Percentiles rank a stretch among this genome's conserved stretches.
These are phyloP conservation scores for Chlorella sp. DNA, from an alignment of 139 green algal genomes.

Conservation along the genomic window DNA sequence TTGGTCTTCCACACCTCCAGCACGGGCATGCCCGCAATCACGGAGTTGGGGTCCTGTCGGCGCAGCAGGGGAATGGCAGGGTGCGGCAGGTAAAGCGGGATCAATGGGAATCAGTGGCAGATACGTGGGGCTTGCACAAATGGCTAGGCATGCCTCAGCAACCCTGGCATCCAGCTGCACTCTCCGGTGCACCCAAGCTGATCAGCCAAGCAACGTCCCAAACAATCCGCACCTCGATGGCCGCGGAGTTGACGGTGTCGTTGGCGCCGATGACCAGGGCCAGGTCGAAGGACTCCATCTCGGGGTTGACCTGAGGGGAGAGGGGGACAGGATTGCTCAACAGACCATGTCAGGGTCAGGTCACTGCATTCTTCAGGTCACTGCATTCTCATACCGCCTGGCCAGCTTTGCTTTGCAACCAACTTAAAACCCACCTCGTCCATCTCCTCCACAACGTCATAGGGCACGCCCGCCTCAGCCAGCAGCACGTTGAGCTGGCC, in stretches of 20 bases:
- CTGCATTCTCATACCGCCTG: too few relatives aligned
- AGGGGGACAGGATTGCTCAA: neutral
- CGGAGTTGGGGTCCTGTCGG: constrained; percentile 74
- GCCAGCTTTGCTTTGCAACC: too few relatives aligned
- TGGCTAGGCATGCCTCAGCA: too few relatives aligned
- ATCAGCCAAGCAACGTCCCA: too few relatives aligned
- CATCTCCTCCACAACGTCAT: constrained; percentile 64
- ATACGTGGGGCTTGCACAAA: too few relatives aligned
- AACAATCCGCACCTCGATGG: constrained; percentile 57
- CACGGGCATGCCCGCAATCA: constrained; percentile 87
- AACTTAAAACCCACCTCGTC: neutral
- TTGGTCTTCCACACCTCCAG: constrained; percentile 84
- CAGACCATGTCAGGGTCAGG: too few relatives aligned
- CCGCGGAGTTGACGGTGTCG: constrained; percentile 91
- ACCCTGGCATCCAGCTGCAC: too few relatives aligned
- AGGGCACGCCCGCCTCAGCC: constrained; percentile 76
- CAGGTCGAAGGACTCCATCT: constrained; percentile 82
- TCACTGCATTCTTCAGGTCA: too few relatives aligned
- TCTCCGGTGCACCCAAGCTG: too few relatives aligned
- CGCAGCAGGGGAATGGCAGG: too few relatives aligned
- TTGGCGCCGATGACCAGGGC: constrained; percentile 89
- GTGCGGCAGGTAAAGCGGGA: too few relatives aligned
- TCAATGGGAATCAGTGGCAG: too few relatives aligned
- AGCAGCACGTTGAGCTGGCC: constrained; percentile 97
- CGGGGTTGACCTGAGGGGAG: constrained; percentile 73